These are phyloP conservation scores for Auriscalpium orientale DNA, from an alignment of 768 basidiomycete species.

Conservation along the genomic window DNA sequence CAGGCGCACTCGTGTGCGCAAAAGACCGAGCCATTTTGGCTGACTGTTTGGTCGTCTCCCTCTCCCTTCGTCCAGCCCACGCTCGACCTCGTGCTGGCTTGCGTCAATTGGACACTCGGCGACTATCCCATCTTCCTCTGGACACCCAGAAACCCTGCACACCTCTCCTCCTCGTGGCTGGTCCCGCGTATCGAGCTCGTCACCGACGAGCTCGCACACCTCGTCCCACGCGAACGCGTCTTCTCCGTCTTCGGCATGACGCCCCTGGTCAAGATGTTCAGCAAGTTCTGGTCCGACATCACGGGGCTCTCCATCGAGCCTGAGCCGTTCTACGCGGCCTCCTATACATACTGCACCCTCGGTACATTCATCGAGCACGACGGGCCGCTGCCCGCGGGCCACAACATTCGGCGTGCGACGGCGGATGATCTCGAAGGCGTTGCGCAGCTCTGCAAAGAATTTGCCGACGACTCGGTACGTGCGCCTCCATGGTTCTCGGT, in stretches of 20 bases:
- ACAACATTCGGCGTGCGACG: conserved; percentile 32
- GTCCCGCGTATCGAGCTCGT: conserved; percentile 29
- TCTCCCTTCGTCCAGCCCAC: conserved; percentile 20
- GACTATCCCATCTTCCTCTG: conserved; percentile 49
- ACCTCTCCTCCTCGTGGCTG: conserved; percentile 25
- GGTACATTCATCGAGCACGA: conserved; percentile 27
- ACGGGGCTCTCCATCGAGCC: conserved; percentile 31
- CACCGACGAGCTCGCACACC: conserved; percentile 28
- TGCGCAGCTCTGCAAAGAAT: conserved; percentile 40
- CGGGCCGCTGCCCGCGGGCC: conserved; percentile 23
- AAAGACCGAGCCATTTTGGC: conserved; percentile 33
- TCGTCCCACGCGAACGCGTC: conserved; percentile 36
- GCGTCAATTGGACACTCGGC: conserved; percentile 36
- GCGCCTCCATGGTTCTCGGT: background rate
- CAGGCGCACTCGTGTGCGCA: background rate
- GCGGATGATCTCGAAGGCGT: conserved; percentile 32
- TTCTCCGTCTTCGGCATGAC: conserved; percentile 45
- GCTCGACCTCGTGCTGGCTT: conserved; percentile 41
- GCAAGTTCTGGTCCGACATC: conserved; percentile 34
- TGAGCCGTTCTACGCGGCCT: conserved; percentile 45
- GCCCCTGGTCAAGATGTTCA: conserved; percentile 34
- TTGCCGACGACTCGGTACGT: conserved; percentile 46
- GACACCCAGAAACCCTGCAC: conserved; percentile 25
- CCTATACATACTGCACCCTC: conserved; percentile 36
- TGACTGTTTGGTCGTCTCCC: conserved; percentile 38